Evolutionary conservation across 2,329 filamentous ascomycete species (phyloP).

Genomic region (Stagonosporopsis vannaccii): DNA sequence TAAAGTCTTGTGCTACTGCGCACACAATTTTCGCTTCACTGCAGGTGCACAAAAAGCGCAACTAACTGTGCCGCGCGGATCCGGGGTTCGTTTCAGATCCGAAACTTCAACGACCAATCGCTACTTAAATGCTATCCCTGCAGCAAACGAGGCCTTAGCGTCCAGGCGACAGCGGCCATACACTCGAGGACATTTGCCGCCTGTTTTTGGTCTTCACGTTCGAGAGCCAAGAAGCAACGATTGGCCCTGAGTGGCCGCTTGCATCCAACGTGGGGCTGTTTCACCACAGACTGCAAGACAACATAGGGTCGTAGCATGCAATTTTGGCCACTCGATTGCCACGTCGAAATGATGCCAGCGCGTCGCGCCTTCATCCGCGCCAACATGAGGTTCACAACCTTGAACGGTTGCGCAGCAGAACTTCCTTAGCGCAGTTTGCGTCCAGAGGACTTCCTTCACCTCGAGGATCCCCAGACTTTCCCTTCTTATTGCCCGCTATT

Average conservation of each 20-base stretch:
- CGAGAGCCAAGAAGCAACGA: conserved; percentile 20
- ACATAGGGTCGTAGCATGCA: conserved; percentile 23
- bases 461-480: conserved; percentile 26
- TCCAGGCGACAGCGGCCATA: conserved; percentile 28
- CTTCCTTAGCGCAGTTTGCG: conserved; percentile 25
- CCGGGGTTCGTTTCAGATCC: conserved; percentile 26
- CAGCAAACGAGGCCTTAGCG: conserved; percentile 38
- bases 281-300: conserved; percentile 25
- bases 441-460: conserved; percentile 32
- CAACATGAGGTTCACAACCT: conserved; percentile 42
- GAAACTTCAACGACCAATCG: conserved; percentile 44
- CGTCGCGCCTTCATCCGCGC: conserved; percentile 35
- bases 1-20: no score
- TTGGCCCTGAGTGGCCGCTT: conserved; percentile 23
- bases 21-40: conserved; percentile 3
- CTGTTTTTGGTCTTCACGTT: conserved; percentile 10
- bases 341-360: conserved; percentile 33
- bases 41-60: conserved; percentile 1
- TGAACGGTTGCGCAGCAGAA: conserved; percentile 23
- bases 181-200: conserved; percentile 14
- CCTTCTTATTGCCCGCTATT: conserved; percentile 44
- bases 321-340: conserved; percentile 45
- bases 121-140: conserved; percentile 37
- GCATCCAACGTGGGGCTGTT: conserved; percentile 34
- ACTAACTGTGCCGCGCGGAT: conserved; percentile 19